Base-by-base conservation (phyloP, 148 eudicot species). In the Amaranthus cruentus region DNA sequence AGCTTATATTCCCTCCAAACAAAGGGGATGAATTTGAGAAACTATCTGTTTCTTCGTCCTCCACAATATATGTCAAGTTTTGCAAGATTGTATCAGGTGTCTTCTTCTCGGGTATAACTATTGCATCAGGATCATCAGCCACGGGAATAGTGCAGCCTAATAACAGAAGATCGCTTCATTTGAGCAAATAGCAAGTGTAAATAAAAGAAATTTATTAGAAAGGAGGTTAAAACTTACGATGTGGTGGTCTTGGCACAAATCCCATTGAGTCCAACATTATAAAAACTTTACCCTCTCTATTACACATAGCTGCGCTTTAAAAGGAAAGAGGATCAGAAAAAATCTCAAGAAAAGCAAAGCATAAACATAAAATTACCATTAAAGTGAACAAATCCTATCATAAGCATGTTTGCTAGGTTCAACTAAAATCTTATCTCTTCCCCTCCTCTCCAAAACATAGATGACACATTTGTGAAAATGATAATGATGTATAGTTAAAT, bases 1-100 rank as follows among this genome's bases (percentile, higher is more conserved):
- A 95, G 76, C 88, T 92, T 75, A 86, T 85, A 77, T 92, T 85
- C 76, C 97, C 99, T 72, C 99, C 99, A 88, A 95, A 95, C 62
- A 91, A 84, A 67, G 98, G 97, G 62, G 81, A 42, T 55, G 91
- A 80, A 21, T 82, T 84, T 81, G 91, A 84, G 74, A 81, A 77
- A 75, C 77, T 82, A 64, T 52, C 81, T 10, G 59, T 68, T 65
- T 76, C 75, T 75, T 80, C 79, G 56, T 91, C 98, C 78, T 88
- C 96, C 78, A 75, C 71, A 49, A 91, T 72, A 82, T 88, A 95
- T 4, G 93, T 82, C 49, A 95, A 79, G 58, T 80, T 86, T 79
- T 83, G 78, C 62, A 95, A 79, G 73, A 83, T 62, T 42, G 77
- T 71, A 15, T 86, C 86, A 38, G 90, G 88, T 28, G 96, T 80